These are phyloP conservation scores for Leishmania mexicana DNA, from an alignment of 208 protist species.

Conservation along the genomic window DNA sequence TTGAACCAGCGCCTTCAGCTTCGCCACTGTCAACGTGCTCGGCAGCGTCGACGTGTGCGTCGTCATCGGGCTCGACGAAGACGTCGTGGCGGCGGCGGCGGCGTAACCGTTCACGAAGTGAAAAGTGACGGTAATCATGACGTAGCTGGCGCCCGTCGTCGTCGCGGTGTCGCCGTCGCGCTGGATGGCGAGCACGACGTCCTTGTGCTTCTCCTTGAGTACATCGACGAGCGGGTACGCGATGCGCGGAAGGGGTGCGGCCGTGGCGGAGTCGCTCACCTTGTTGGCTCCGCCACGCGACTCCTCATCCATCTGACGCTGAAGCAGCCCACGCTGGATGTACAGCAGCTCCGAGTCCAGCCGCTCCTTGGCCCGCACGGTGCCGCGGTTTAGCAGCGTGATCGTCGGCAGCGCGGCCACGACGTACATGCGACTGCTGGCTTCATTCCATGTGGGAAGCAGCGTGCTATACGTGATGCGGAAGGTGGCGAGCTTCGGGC, in stretches of 20 bases:
- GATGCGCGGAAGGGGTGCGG: neutral
- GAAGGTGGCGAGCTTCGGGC: slow-evolving; percentile 60
- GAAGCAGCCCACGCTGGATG: slow-evolving; percentile 77
- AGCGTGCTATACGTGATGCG: slow-evolving; percentile 79
- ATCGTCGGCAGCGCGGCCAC: slow-evolving; percentile 83
- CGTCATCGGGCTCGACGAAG: neutral
- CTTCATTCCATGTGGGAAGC: slow-evolving; percentile 81
- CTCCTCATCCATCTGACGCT: slow-evolving; percentile 28
- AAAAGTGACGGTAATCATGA: slow-evolving; percentile 78
- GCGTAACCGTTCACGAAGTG: slow-evolving; percentile 56
- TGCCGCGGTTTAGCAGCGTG: slow-evolving; percentile 73
- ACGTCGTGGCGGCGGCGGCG: neutral
- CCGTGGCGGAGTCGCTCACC: neutral
- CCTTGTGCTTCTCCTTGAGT: slow-evolving; percentile 84
- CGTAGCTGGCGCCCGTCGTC: slow-evolving; percentile 50
- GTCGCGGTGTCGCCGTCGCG: slow-evolving; percentile 71
- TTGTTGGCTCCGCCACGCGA: neutral
- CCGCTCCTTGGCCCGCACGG: slow-evolving; percentile 82
- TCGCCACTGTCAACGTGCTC: slow-evolving; percentile 75
- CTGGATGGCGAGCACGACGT: slow-evolving; percentile 82
- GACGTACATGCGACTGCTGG: slow-evolving; percentile 85
- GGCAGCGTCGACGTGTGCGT: slow-evolving; percentile 53
- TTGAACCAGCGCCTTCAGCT: slow-evolving; percentile 79
- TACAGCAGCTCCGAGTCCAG: slow-evolving; percentile 89
- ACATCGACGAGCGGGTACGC: slow-evolving; percentile 59